phyloP scores from a whole-genome alignment of 176 grass and related monocot genomes.

The Paspalum vaginatum region DNA sequence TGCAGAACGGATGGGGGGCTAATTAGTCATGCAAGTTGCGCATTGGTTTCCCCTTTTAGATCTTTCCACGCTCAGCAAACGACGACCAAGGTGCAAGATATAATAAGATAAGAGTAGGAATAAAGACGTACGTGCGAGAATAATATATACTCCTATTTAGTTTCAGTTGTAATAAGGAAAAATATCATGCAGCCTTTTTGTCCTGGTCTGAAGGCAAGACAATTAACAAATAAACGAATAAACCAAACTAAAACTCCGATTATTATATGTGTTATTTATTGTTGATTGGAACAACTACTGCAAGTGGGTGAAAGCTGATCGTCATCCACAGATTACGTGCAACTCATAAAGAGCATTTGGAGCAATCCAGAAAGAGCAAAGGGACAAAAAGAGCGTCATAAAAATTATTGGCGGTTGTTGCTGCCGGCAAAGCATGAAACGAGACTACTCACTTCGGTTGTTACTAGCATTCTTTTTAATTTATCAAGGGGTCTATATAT shows the following conservation, averaged over 20 bases:
- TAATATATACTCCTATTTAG: not conserved
- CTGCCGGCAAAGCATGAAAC: conserved; percentile 12
- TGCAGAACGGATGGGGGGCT: not conserved
- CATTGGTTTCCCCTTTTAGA: not conserved
- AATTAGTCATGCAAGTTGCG: not conserved
- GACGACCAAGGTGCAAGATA: not conserved
- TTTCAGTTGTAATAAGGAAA: not conserved
- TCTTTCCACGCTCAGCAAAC: not conserved
- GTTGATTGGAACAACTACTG: conserved; percentile 11
- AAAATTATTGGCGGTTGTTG: conserved; percentile 33
- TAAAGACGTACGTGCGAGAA: not conserved
- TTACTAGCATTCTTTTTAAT: not conserved
- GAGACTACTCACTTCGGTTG: not conserved
- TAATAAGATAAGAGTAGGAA: not conserved
- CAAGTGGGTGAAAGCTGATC: conserved; percentile 13
- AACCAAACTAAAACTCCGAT: not conserved
- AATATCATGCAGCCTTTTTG: not conserved
- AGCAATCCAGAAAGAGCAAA: not conserved
- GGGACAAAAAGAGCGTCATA: not conserved
- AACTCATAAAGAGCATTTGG: not conserved
- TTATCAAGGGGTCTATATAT: not conserved
- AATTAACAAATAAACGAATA: conserved; percentile 8
- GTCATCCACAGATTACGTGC: conserved; percentile 21
- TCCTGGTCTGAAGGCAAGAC: not conserved
- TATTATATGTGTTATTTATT: not conserved